phyloP scores from a whole-genome alignment of 2,329 filamentous ascomycete species.

The Aspergillus sergii region DNA sequence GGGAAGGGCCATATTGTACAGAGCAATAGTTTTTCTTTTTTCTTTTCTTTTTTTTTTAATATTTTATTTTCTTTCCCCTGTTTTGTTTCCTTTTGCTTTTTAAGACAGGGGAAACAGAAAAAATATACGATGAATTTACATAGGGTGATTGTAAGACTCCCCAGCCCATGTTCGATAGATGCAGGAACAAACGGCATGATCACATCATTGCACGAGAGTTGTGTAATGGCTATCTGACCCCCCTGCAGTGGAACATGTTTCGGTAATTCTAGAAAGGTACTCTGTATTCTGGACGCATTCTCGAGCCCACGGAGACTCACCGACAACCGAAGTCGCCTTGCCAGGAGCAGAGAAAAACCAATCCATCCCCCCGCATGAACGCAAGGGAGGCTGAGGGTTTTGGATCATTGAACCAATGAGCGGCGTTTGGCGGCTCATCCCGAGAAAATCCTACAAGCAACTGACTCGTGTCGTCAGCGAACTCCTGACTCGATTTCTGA shows the following conservation, averaged over 20 bases:
- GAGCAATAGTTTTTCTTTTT: too few species aligned
- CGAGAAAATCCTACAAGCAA: constrained; percentile 9
- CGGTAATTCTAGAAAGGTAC: background rate
- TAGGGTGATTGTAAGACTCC: too few species aligned
- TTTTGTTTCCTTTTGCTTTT: too few species aligned
- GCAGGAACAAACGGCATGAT: background rate
- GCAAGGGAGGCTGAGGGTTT: constrained; percentile 11
- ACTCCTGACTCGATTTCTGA: constrained; percentile 8
- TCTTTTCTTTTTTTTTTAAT: too few species aligned
- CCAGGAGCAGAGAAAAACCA: background rate
- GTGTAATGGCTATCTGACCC: background rate
- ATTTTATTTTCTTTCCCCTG: too few species aligned
- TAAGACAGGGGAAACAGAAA: too few species aligned
- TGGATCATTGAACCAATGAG: constrained; percentile 14
- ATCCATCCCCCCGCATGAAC: constrained; percentile 19
- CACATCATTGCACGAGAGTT: background rate
- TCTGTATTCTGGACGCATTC: background rate
- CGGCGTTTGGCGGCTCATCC: constrained; percentile 13
- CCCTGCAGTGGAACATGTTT: background rate
- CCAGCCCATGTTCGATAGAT: background rate
- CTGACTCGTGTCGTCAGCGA: constrained; percentile 28
- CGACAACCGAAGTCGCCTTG: background rate
- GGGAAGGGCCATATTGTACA: too few species aligned
- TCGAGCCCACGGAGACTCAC: background rate
- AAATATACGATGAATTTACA: too few species aligned